Base-by-base conservation (phyloP, 306 rosid genomes). In the Begonia loranthoides region DNA sequence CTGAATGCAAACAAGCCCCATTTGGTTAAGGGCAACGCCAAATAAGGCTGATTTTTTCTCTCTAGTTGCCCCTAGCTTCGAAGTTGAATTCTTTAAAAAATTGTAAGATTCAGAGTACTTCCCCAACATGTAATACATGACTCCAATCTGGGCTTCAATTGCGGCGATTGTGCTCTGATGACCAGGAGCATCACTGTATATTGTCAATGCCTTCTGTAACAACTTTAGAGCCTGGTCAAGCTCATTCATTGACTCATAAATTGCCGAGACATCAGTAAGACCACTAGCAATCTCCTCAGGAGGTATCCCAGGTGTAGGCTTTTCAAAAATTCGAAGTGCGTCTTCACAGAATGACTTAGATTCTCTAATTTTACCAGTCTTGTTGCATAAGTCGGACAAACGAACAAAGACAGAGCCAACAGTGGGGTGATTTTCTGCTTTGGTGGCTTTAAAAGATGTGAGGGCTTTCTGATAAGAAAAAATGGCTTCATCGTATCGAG, bases 121-220 rank as follows among this genome's bases (percentile, higher is more conserved):
- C 55, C 66, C 94, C 68, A 86, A 55, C 77, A 77, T 65, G 58
- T 80, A 86, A 73, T 80, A 54, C 76, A 92, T 67, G 58, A 83
- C 94, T 55, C 99, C 99, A 71, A 83, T 73, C 73, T 86, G 99
- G 52, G 99, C 99, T 71, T 92, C 94, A 52, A 92, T 80, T 55
- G 96, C 94, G 13, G 94, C 94, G 17, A 92, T 62, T 28, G 87
- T 79, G 70, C 68, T 80, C 41, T 80, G 86, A 59, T 87, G 96
- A 36, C 99, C 82, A 9, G 94, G 88, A 44, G 79, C 82, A 51
- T 75, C 76, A 19, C 65, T 75, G 41, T 80, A 70, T 68, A 83
- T 83, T 58, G 47, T 67, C 34, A 82, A 54, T n/a, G 96, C 94
- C 75, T 69, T 86, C 49, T 66, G 74, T 2, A 92, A 69, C 60